Evolutionary conservation across 257 asterid species (phyloP).

Genomic region (Handroanthus guayacan): DNA sequence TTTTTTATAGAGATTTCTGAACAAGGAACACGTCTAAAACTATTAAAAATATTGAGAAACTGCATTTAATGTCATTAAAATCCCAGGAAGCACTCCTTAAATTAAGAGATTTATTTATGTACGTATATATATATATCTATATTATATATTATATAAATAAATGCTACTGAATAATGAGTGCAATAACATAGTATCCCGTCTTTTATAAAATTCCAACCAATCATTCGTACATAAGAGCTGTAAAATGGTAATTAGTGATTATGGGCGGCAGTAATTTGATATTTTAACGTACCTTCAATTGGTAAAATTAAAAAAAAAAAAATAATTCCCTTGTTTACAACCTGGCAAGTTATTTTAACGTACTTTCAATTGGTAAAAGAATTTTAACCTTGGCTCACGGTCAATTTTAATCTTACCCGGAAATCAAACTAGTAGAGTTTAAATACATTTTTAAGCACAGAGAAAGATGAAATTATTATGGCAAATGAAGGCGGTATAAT

Average conservation of each 20-base stretch:
- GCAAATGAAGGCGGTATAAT: too few species aligned
- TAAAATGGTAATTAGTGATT: conserved; percentile 5
- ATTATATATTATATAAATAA: too few species aligned
- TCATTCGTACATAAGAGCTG: conserved; percentile 30
- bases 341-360: neutral
- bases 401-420: neutral
- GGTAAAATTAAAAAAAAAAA: neutral
- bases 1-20: neutral
- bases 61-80: neutral
- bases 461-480: too few species aligned
- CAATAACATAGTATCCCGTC: conserved; percentile 20
- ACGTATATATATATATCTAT: too few species aligned
- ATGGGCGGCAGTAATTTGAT: too few species aligned
- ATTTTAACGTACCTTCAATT: too few species aligned
- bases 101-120: neutral
- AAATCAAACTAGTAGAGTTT: neutral
- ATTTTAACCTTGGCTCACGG: conserved; percentile 3
- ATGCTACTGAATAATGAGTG: too few species aligned
- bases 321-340: conserved; percentile 10
- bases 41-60: neutral
- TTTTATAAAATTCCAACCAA: conserved; percentile 25
- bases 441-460: too few species aligned
- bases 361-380: conserved; percentile 9
- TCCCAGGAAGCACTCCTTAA: conserved; percentile 16
- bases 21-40: neutral